A percentile compares a stretch with the other conserved stretches of the same genome.
These are phyloP conservation scores for Phlyctochytrium planicorne DNA, from an alignment of 192 early-diverging fungal genomes.

Conservation along the genomic window DNA sequence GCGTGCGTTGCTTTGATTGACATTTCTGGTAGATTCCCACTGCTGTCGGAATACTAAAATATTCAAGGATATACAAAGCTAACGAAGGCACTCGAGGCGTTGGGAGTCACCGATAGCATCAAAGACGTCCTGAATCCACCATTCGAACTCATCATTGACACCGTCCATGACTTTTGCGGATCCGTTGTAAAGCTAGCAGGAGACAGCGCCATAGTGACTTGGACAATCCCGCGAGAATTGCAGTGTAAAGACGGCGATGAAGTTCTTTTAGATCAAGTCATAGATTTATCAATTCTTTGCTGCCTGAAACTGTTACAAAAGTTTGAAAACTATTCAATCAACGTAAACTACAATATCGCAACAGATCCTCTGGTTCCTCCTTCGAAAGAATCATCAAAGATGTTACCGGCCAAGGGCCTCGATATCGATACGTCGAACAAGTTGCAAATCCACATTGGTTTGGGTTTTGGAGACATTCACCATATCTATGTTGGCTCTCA, in stretches of 20 bases:
- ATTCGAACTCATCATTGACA: constrained; percentile 19
- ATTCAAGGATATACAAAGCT: constrained; percentile 2
- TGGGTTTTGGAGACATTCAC: constrained; percentile 2
- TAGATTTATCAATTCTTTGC: too few species aligned
- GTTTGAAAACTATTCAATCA: too few species aligned
- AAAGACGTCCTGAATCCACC: constrained; percentile 30
- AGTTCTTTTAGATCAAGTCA: neutral
- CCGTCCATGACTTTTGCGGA: constrained; percentile 21
- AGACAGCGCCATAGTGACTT: too few species aligned
- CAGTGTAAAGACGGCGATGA: too few species aligned
- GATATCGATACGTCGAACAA: too few species aligned
- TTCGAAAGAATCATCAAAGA: too few species aligned
- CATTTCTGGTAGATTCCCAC: constrained; percentile 24
- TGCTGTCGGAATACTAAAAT: neutral
- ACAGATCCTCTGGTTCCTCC: too few species aligned
- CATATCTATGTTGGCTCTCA: constrained; percentile 28
- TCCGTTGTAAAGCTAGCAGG: constrained; percentile 27
- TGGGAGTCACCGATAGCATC: constrained; percentile 12
- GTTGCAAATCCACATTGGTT: constrained; percentile 30
- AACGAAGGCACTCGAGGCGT: constrained; percentile 1
- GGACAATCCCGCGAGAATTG: too few species aligned
- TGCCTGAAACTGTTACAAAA: too few species aligned
- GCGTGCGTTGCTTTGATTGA: constrained; percentile 32
- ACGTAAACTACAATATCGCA: too few species aligned
- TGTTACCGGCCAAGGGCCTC: too few species aligned